Percentiles rank a stretch among this genome's conserved stretches.
Conservation (phyloP, 192 early-diverging fungal genomes). For the Coemansia nantahalensis region DNA sequence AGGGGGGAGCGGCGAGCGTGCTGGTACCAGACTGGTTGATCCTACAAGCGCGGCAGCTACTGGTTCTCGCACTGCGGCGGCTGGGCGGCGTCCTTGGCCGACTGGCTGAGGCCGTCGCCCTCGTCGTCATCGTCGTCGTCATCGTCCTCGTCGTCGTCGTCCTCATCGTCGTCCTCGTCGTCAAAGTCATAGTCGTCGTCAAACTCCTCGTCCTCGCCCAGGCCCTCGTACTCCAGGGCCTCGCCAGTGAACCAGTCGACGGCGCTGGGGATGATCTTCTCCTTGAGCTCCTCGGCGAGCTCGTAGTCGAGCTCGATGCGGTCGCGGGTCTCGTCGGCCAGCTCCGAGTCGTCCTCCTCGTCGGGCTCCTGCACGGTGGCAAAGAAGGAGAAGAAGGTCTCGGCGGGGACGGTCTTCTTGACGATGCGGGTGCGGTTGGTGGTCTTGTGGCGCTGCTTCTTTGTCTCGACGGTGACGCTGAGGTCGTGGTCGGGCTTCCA, state of each 20-base stretch:
- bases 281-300: constrained; percentile 97
- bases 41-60: too few species aligned
- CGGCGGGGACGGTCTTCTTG: constrained; percentile 94
- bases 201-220: constrained; percentile 36
- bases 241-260: constrained; percentile 99
- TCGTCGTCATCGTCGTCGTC: constrained; percentile 43
- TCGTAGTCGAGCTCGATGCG: constrained; percentile 94
- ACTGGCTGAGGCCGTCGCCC: constrained; percentile 42
- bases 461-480: constrained; percentile 89
- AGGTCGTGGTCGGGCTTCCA: constrained; percentile 99
- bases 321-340: constrained; percentile 76
- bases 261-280: constrained; percentile 93
- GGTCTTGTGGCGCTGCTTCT: constrained; percentile 98
- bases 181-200: constrained; percentile 44
- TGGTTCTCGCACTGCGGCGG: constrained; percentile 57
- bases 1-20: too few species aligned
- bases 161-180: constrained; percentile 49
- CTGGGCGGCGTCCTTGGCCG: constrained; percentile 51
- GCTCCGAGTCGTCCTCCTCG: constrained; percentile 68
- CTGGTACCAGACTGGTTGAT: too few species aligned
- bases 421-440: constrained; percentile 98
- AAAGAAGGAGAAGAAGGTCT: constrained; percentile 99
- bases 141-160: constrained; percentile 40
- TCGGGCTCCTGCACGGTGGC: constrained; percentile 71
- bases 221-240: constrained; percentile 75